These are phyloP conservation scores for Irineochytrium annulatum DNA, from an alignment of 192 early-diverging fungal species.

Conservation along the genomic window DNA sequence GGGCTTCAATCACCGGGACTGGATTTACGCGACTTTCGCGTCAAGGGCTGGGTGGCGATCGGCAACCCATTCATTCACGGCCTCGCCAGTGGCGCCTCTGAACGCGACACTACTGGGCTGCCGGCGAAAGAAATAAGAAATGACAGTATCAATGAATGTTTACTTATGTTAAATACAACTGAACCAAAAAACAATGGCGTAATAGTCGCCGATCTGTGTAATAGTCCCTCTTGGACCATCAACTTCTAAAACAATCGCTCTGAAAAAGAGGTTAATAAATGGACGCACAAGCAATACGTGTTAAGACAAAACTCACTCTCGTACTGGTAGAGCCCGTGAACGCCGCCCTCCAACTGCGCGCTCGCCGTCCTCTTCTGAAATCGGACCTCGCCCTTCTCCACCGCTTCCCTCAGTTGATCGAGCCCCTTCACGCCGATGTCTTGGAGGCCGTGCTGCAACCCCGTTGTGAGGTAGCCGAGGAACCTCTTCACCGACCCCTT, in stretches of 20 bases:
- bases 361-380: conserved; percentile 93
- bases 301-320: conserved; percentile 45
- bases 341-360: conserved; percentile 95
- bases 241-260: conserved; percentile 2
- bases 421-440: conserved; percentile 85
- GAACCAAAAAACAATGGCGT: too few relatives aligned
- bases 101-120: too few relatives aligned
- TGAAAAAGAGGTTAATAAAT: not conserved
- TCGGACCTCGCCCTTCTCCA: conserved; percentile 68
- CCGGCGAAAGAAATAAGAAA: too few relatives aligned
- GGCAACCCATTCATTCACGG: too few relatives aligned
- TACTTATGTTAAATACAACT: too few relatives aligned
- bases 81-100: too few relatives aligned
- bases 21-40: too few relatives aligned
- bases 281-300: not conserved
- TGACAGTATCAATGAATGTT: too few relatives aligned
- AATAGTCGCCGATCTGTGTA: too few relatives aligned
- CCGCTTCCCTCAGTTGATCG: conserved; percentile 62
- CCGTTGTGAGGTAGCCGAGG: conserved; percentile 83
- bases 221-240: too few relatives aligned
- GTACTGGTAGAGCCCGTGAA: conserved; percentile 82
- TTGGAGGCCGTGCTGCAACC: conserved; percentile 95
- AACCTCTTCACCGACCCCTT: conserved; percentile 95
- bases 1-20: too few relatives aligned
- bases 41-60: too few relatives aligned